Evolutionary conservation across 1,139 yeast genomes (phyloP).

Genomic region (Taphrina sp.): DNA sequence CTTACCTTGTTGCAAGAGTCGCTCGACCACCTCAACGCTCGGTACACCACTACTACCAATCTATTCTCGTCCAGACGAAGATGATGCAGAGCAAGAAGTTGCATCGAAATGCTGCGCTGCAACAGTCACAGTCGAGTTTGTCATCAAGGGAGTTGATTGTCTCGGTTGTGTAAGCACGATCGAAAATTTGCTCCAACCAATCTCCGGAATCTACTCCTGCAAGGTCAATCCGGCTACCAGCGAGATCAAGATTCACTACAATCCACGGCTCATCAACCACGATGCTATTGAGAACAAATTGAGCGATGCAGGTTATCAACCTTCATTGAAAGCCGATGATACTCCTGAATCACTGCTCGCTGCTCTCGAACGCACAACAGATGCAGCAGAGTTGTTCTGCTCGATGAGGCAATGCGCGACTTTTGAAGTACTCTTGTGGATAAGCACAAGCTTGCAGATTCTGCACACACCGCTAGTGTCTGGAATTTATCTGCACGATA

Average conservation of each 20-base stretch:
- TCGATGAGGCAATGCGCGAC: conserved; percentile 40
- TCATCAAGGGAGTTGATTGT: conserved; percentile 19
- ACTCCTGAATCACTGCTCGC: background rate
- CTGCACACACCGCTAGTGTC: conserved; percentile 40
- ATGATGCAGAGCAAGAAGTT: no score
- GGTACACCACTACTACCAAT: no score
- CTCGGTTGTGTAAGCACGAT: conserved; percentile 18
- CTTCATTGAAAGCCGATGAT: background rate
- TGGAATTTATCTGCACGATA: conserved; percentile 49
- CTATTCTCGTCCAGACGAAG: no score
- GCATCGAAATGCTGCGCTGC: no score
- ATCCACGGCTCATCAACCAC: no score
- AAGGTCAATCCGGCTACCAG: background rate
- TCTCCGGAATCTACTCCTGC: conserved; percentile 3
- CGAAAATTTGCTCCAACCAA: background rate
- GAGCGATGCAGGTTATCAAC: no score
- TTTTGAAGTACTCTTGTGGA: conserved; percentile 30
- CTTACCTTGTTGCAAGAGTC: no score
- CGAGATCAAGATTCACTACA: background rate
- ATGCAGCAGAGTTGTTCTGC: conserved; percentile 61
- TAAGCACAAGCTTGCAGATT: no score
- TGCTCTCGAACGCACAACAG: conserved; percentile 62
- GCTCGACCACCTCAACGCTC: no score
- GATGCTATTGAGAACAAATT: no score
- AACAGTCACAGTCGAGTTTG: background rate